Base-by-base conservation (phyloP, 192 early-diverging fungal species). In the Entophlyctis luteolus region DNA sequence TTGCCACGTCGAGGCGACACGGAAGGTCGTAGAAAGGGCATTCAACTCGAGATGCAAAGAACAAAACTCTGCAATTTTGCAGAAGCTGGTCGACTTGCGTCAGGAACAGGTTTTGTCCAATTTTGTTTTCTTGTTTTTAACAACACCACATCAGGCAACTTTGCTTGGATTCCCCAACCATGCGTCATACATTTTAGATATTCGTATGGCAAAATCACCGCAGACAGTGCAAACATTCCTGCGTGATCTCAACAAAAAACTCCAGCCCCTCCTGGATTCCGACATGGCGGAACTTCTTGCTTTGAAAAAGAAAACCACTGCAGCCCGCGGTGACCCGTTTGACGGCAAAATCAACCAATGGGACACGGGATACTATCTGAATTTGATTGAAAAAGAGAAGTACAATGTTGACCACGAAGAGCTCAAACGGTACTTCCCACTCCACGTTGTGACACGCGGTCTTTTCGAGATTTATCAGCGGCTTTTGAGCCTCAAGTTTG, bases 401-500 rank as follows among this genome's bases (percentile, higher is more conserved):
- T 90, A 89, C 71, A 68, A 82, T n/a, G 85, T 94, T 52, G 87
- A 88, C 60, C 80, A 90, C 55, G 86, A 92, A 59, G 74, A 84
- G 42, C 86, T 92, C 74, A 91, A 91, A 71, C 75, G 90, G 68
- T 93, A 90, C 67, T 90, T 92, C 66, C 78, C 82, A n/a, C 78
- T 89, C 70, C 77, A 79, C 59, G 70, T 66, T 65, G 88, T 84
- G 34, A 89, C 82, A 29, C 63, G 77, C 59, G 87, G 83, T 59
- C 85, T 92, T 75, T 75, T 92, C 28, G 76, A 86, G 37, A 85
- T 92, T 28, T 94, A 94, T 74, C 75, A 88, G 67, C 71, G 83
- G 48, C 82, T 94, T 47, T 76, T 94, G 35, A 77, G 82, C 5
- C 72, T 94, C 39, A 75, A 76, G 28, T 90, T 91, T 58, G 79